Base-by-base conservation (phyloP, 1,284 basidiomycete genomes). In the Pascua guehoae region DNA sequence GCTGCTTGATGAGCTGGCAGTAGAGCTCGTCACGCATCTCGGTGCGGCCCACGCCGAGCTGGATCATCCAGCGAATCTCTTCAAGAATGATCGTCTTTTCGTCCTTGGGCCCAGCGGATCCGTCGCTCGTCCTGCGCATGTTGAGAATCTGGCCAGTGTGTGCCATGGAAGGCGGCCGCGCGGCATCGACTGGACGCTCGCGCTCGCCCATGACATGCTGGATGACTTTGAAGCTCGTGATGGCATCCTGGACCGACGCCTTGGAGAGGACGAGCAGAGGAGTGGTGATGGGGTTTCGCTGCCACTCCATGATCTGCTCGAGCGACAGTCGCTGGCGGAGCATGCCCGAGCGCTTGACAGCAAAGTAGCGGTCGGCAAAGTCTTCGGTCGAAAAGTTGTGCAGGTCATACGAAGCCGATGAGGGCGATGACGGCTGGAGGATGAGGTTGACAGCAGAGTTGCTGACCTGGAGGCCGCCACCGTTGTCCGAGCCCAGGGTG, bases 201-300 rank as follows among this genome's bases (percentile, higher is more conserved):
- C 91, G 82, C 69, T 95, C 92, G 41, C 91, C 91, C 90, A 94
- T 95, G 54, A 93, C 85, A 55, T 86, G 86, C 71, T 94, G 91
- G 47, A 94, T 85, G 40, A 91, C 85, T 69, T 88, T 91, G 82
- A 95, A 96, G 5, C 86, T 82, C 66, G 84, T 86, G 53, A 92
- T 81, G 0, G 89, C 89, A 63, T 93, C 88, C 63, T 85, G 84
- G 17, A 89, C 78, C 0, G 79, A 68, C 4, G 61, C 32, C 17
- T 86, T 84, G 53, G 85, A 84, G 14, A 91, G 74, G 9, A 86
- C 81, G 11, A 94, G 82, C 14, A 95, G 79, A 1, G 91, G 89
- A 0, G 86, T 82, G 3, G 81, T 79, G 48, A 94, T 80, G 3
- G 88, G 84, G 0, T 79, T 66, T 83, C 88, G 89, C 74, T 94